Percentiles rank a stretch among this genome's conserved stretches.
These are phyloP conservation scores for Aureobasidium sp. DNA, from an alignment of 2,329 filamentous ascomycete species.

Conservation along the genomic window DNA sequence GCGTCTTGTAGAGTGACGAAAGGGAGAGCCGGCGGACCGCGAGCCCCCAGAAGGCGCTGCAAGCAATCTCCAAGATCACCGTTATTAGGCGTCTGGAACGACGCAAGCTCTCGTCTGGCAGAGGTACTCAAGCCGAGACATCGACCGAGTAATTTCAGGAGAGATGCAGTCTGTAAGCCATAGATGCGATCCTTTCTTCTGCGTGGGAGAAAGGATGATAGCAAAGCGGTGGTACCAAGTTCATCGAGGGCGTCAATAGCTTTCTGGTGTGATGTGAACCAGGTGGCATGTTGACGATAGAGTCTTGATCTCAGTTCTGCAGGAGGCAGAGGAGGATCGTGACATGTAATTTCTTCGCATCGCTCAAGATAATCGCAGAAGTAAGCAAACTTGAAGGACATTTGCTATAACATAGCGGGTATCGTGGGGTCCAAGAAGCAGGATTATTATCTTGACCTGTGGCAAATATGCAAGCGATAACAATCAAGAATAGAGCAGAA, in stretches of 20 bases:
- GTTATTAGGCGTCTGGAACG: conserved; percentile 50
- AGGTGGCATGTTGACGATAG: conserved; percentile 29
- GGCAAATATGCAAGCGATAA: neutral
- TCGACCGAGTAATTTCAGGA: conserved; percentile 61
- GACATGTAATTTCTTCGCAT: conserved; percentile 45
- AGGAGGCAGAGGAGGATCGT: conserved; percentile 32
- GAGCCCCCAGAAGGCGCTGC: conserved; percentile 52
- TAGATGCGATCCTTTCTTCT: conserved; percentile 72
- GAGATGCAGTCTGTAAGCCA: conserved; percentile 50
- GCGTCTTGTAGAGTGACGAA: conserved; percentile 62
- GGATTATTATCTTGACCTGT: neutral
- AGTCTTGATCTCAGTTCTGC: conserved; percentile 21
- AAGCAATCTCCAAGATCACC: conserved; percentile 67
- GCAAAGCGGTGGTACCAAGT: conserved; percentile 50
- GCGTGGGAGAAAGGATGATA: conserved; percentile 70
- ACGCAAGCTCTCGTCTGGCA: conserved; percentile 52
- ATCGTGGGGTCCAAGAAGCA: neutral
- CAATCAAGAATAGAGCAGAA: neutral
- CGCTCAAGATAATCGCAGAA: conserved; percentile 67
- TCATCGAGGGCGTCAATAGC: conserved; percentile 50
- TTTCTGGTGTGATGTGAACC: conserved; percentile 59
- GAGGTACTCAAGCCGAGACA: conserved; percentile 57
- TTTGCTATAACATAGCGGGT: neutral
- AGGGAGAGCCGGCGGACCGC: conserved; percentile 35
- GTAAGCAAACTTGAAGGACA: conserved; percentile 40